A percentile compares a stretch with the other conserved stretches of the same genome.
Evolutionary conservation across 2,329 filamentous ascomycete genomes (phyloP).

Genomic region (Ophiostoma sp.): DNA sequence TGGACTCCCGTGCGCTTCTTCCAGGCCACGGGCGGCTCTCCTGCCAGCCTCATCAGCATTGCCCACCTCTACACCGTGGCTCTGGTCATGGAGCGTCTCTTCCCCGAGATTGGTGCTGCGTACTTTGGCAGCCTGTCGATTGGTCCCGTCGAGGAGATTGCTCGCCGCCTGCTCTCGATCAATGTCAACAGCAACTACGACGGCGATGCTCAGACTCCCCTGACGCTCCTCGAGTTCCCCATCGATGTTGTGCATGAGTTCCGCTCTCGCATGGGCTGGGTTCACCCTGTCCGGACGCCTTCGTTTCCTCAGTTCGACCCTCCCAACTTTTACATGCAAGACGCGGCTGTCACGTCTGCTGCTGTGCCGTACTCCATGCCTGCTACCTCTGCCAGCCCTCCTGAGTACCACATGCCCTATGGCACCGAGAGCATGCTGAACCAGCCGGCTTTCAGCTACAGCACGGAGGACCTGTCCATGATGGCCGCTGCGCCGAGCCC

Average conservation of each 20-base stretch:
- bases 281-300: constrained; percentile 52
- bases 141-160: constrained; percentile 78
- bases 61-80: constrained; percentile 89
- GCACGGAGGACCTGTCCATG: constrained; percentile 56
- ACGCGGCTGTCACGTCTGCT: not conserved
- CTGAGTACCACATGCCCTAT: constrained; percentile 46
- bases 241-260: constrained; percentile 65
- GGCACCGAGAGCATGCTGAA: constrained; percentile 31
- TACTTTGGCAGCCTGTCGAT: constrained; percentile 81
- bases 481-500: constrained; percentile 35
- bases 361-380: constrained; percentile 31
- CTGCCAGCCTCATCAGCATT: constrained; percentile 74
- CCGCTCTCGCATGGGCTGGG: constrained; percentile 63
- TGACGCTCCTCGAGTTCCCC: constrained; percentile 66
- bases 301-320: constrained; percentile 57
- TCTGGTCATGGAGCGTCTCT: constrained; percentile 81
- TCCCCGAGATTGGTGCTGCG: constrained; percentile 82
- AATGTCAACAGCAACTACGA: constrained; percentile 55
- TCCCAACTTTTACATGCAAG: constrained; percentile 47
- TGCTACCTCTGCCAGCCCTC: constrained; percentile 27
- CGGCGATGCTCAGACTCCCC: constrained; percentile 47
- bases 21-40: constrained; percentile 66
- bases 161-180: constrained; percentile 65
- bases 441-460: constrained; percentile 58
- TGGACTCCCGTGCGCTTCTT: constrained; percentile 87